These are phyloP conservation scores for Cladosporium sp. DNA, from an alignment of 2,329 filamentous ascomycete species.

Conservation along the genomic window DNA sequence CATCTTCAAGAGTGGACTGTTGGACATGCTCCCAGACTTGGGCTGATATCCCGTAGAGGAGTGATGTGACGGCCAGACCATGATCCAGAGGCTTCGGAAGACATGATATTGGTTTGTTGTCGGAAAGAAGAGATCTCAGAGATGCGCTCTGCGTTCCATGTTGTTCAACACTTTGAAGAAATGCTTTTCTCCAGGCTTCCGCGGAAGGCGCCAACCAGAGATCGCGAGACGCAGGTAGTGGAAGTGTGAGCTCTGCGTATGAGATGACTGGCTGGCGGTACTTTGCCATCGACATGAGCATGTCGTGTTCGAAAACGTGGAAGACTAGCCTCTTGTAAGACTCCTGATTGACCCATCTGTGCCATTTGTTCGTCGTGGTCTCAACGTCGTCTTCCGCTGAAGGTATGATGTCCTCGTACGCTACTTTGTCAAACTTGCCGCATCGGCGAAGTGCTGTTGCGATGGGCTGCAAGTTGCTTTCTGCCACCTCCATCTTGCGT, in stretches of 20 bases:
- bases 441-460: conserved; percentile 19
- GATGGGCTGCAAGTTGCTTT: conserved; percentile 19
- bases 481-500: conserved; percentile 22
- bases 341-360: conserved; percentile 16
- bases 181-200: conserved; percentile 15
- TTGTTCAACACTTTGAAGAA: neutral
- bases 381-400: conserved; percentile 8
- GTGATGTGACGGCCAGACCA: conserved; percentile 13
- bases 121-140: conserved; percentile 14
- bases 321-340: conserved; percentile 20
- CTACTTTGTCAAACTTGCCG: conserved; percentile 19
- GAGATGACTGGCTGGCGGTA: conserved; percentile 19
- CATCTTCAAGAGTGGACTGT: conserved; percentile 13
- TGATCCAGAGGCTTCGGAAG: conserved; percentile 14
- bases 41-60: conserved; percentile 17
- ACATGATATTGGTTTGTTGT: conserved; percentile 9
- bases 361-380: conserved; percentile 14
- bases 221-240: conserved; percentile 17
- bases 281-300: conserved; percentile 19
- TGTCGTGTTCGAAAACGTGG: conserved; percentile 22
- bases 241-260: conserved; percentile 18
- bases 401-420: conserved; percentile 14
- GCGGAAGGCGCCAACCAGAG: conserved; percentile 19
- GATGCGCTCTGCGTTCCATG: conserved; percentile 4
- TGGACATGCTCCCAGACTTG: conserved; percentile 20